These are phyloP conservation scores for Mycena epipterygia DNA, from an alignment of 768 basidiomycete genomes.

Conservation along the genomic window DNA sequence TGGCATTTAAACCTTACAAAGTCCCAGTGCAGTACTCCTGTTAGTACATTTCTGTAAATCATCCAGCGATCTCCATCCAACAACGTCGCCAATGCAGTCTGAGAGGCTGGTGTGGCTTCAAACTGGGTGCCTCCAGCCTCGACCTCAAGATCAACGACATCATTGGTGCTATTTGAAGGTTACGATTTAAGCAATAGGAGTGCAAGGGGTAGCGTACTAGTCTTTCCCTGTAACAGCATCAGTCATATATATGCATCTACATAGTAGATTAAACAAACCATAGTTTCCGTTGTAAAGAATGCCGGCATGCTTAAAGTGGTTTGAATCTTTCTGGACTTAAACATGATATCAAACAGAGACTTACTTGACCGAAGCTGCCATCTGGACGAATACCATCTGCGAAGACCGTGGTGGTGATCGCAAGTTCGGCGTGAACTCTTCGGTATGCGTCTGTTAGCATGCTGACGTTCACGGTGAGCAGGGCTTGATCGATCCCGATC, in stretches of 20 bases:
- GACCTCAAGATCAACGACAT: conserved; percentile 72
- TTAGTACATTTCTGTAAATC: conserved; percentile 72
- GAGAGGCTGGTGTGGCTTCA: conserved; percentile 57
- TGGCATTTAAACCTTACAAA: conserved; percentile 60
- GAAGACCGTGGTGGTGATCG: conserved; percentile 58
- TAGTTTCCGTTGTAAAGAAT: conserved; percentile 84
- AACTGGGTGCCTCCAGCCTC: conserved; percentile 72
- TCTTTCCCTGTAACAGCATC: conserved; percentile 54
- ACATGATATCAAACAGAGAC: background rate
- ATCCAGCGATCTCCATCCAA: conserved; percentile 78
- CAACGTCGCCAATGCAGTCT: conserved; percentile 65
- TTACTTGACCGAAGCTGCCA: conserved; percentile 59
- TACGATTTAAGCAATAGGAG: background rate
- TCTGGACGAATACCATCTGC: conserved; percentile 74
- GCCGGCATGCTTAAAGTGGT: conserved; percentile 63
- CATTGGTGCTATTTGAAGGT: conserved; percentile 62
- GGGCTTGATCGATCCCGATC: conserved; percentile 68
- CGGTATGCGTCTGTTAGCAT: conserved; percentile 64
- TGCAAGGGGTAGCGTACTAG: conserved; percentile 47
- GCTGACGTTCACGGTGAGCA: conserved; percentile 56
- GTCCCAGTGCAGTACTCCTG: conserved; percentile 77
- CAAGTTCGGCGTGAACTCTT: conserved; percentile 65
- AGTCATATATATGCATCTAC: background rate
- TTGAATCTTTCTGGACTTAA: background rate
- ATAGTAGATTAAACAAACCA: conserved; percentile 48